Conservation (phyloP, 129 eudicot species). For the Pseudognaphalium luteoalbum region DNA sequence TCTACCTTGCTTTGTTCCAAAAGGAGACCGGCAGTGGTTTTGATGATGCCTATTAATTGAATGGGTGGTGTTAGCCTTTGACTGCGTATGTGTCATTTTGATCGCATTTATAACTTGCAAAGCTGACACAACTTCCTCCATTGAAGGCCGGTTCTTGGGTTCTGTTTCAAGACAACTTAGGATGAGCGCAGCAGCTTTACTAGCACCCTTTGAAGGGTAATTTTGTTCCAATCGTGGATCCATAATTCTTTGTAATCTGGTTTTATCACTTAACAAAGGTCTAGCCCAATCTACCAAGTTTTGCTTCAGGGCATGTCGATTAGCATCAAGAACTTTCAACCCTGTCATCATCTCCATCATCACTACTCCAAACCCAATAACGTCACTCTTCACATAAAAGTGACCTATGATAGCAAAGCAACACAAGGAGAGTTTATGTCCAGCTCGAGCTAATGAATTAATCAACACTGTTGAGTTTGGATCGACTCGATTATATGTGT, state of each 20-base stretch:
- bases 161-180: slow-evolving; percentile 47
- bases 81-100: slow-evolving; percentile 28
- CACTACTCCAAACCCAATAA: slow-evolving; percentile 65
- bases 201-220: slow-evolving; percentile 50
- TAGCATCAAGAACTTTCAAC: slow-evolving; percentile 45
- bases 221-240: slow-evolving; percentile 49
- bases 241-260: slow-evolving; percentile 44
- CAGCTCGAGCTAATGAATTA: too few species aligned
- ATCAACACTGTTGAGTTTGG: too few species aligned
- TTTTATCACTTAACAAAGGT: slow-evolving; percentile 44
- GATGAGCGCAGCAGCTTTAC: slow-evolving; percentile 40
- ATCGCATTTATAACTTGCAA: slow-evolving; percentile 39
- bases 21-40: neutral
- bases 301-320: slow-evolving; percentile 36
- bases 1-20: neutral
- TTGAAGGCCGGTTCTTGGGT: slow-evolving; percentile 51
- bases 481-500: too few species aligned
- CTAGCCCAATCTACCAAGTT: slow-evolving; percentile 61
- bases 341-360: slow-evolving; percentile 65
- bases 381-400: slow-evolving; percentile 63
- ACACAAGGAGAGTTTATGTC: neutral
- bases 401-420: slow-evolving; percentile 41
- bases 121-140: slow-evolving; percentile 46
- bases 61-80: neutral
- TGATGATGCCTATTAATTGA: neutral